These are phyloP conservation scores for Chlamydomonas eustigma DNA, from an alignment of 139 green algal genomes.

Conservation along the genomic window DNA sequence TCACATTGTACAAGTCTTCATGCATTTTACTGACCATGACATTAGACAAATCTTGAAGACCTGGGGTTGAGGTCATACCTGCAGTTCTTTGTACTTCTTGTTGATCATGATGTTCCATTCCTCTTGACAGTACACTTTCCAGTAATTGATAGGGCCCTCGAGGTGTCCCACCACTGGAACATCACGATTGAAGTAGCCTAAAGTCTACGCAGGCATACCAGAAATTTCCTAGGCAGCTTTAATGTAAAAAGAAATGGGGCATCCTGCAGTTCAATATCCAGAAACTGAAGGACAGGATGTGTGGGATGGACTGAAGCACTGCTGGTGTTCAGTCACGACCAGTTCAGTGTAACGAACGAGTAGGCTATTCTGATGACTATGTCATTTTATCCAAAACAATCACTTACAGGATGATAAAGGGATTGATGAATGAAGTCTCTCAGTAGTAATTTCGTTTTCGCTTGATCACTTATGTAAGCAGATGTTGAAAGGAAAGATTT, in stretches of 20 bases:
- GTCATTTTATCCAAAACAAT: background rate
- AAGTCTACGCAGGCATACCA: slow-evolving; percentile 18
- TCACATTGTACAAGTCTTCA: no score
- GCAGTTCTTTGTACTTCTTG: slow-evolving; percentile 46
- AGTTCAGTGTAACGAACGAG: no score
- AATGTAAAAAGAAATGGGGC: background rate
- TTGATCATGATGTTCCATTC: slow-evolving; percentile 44
- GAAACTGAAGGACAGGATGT: no score
- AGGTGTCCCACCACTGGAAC: slow-evolving; percentile 36
- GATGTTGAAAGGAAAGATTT: no score
- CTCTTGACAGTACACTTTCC: slow-evolving; percentile 34
- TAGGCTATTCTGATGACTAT: no score
- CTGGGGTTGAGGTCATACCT: slow-evolving; percentile 18
- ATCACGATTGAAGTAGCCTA: slow-evolving; percentile 49
- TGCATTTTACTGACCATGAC: no score
- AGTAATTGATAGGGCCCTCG: slow-evolving; percentile 47
- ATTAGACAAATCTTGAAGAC: background rate
- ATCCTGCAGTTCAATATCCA: background rate
- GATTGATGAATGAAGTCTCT: slow-evolving; percentile 11
- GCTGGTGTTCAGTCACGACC: no score
- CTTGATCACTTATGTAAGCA: no score
- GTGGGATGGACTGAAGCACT: no score
- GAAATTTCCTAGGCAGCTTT: background rate
- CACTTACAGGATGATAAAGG: slow-evolving; percentile 3
- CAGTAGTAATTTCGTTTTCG: background rate